Conservation (phyloP, 805 yeast genomes). For the Teunomyces atbi region DNA sequence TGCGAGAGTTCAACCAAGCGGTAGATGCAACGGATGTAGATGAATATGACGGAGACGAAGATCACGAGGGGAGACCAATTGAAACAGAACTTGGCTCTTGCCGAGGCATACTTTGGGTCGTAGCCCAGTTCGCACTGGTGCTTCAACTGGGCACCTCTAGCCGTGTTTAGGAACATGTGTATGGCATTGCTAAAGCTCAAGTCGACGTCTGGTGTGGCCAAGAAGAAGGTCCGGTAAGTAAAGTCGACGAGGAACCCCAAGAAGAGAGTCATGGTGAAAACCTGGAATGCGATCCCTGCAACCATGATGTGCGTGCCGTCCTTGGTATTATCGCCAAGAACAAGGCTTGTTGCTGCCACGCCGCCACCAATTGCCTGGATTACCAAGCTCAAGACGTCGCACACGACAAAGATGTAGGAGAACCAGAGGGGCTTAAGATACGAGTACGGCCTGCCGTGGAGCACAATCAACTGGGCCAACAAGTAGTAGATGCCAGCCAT, state of each 20-base stretch:
- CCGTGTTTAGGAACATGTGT: constrained; percentile 22
- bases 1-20: constrained; percentile 69
- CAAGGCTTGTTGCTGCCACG: constrained; percentile 44
- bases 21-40: constrained; percentile 68
- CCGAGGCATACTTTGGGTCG: constrained; percentile 29
- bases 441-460: constrained; percentile 50
- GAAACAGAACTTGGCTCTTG: constrained; percentile 39
- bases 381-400: constrained; percentile 63
- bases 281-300: constrained; percentile 78
- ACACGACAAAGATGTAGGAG: constrained; percentile 60
- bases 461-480: constrained; percentile 62
- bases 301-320: constrained; percentile 69
- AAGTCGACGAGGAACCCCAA: constrained; percentile 49
- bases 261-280: constrained; percentile 64
- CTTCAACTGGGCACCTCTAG: constrained; percentile 16
- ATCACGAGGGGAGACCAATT: constrained; percentile 45
- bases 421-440: constrained; percentile 55
- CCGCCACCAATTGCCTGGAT: constrained; percentile 82
- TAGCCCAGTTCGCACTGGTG: constrained; percentile 26
- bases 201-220: constrained; percentile 22
- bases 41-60: constrained; percentile 47
- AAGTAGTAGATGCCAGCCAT: constrained; percentile 82
- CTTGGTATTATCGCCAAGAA: constrained; percentile 22
- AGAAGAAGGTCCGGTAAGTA: constrained; percentile 37
- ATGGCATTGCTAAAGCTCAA: constrained; percentile 21